Conservation (phyloP, 169 alveolate species). For the Plasmodium gallinaceum region DNA sequence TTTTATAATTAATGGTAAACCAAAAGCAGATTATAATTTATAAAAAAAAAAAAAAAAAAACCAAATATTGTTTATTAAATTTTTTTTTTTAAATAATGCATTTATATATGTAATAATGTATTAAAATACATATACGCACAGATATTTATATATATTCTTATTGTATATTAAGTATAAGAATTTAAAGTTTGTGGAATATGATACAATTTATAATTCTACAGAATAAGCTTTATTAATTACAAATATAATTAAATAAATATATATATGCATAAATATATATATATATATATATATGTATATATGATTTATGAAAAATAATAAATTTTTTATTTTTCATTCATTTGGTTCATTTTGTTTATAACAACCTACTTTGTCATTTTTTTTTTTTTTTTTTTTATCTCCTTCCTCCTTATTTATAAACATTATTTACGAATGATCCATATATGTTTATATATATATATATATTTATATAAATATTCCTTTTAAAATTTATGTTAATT, state of each 20-base stretch:
- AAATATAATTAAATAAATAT: not conserved
- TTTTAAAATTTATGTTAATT: too few species aligned
- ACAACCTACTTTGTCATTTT: constrained; percentile 4
- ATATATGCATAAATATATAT: not conserved
- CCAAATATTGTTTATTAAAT: not conserved
- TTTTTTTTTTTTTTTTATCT: constrained; percentile 16
- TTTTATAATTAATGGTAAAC: not conserved
- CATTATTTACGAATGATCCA: not conserved
- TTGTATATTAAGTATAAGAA: not conserved
- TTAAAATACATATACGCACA: not conserved
- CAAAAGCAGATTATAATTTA: not conserved
- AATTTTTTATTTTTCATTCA: constrained; percentile 14
- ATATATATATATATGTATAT: not conserved
- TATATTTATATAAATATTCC: constrained; percentile 9
- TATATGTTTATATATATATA: not conserved
- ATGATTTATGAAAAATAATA: constrained; percentile 10
- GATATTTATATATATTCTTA: not conserved
- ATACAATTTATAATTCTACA: constrained; percentile 1
- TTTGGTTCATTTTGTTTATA: constrained; percentile 14
- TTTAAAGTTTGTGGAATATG: not conserved
- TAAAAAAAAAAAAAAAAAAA: not conserved
- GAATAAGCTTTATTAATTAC: not conserved
- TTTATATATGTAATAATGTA: constrained; percentile 9
- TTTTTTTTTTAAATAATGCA: constrained; percentile 19
- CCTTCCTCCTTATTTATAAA: constrained; percentile 18